phyloP scores from a whole-genome alignment of 176 grass and related monocot genomes.

The Juncus effusus region DNA sequence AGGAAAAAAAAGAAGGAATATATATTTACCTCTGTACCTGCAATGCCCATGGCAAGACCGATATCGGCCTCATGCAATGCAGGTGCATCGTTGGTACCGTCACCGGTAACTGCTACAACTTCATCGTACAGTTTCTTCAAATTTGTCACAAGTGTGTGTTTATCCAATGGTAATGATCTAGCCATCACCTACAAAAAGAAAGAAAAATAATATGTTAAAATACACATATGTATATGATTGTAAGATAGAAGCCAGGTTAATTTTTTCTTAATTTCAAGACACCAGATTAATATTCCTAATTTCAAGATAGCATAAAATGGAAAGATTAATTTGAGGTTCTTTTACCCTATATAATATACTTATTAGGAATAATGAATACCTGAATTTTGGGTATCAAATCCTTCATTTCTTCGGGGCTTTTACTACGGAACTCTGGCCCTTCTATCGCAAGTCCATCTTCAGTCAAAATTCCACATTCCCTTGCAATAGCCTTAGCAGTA shows the following conservation, averaged over 20 bases:
- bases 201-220: background rate
- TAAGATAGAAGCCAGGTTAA: too few species aligned
- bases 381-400: constrained; percentile 87
- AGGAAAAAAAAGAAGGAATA: background rate
- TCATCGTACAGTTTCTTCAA: constrained; percentile 66
- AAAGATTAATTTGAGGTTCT: too few species aligned
- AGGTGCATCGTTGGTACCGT: constrained; percentile 90
- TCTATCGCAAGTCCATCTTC: constrained; percentile 81
- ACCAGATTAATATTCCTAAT: too few species aligned
- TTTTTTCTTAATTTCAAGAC: too few species aligned
- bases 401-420: constrained; percentile 76
- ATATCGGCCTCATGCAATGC: constrained; percentile 94
- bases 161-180: constrained; percentile 80
- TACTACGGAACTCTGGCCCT: constrained; percentile 66
- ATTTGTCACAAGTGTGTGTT: constrained; percentile 81
- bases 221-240: too few species aligned
- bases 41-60: constrained; percentile 91
- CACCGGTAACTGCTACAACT: constrained; percentile 87
- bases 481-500: constrained; percentile 88
- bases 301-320: too few species aligned
- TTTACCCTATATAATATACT: too few species aligned
- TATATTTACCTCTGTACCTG: constrained; percentile 72
- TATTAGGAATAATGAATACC: constrained; percentile 22
- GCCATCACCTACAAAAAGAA: constrained; percentile 73
- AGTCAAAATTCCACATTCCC: constrained; percentile 84